These are phyloP conservation scores for Ettlia oleoabundans DNA, from an alignment of 139 green algal species.

Conservation along the genomic window DNA sequence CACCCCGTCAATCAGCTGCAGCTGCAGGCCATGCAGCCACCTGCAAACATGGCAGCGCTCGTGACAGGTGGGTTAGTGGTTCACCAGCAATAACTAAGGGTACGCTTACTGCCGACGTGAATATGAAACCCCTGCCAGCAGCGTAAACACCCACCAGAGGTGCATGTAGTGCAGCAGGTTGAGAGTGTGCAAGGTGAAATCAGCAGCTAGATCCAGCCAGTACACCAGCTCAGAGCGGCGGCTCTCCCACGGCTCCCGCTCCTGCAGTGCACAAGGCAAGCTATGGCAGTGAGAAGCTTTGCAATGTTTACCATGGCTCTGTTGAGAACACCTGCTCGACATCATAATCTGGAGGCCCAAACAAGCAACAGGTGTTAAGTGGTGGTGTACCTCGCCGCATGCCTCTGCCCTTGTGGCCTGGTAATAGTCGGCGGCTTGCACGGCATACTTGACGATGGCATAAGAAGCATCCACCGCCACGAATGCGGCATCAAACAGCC, in stretches of 20 bases:
- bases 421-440: conserved; percentile 16
- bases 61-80: background rate
- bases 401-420: background rate
- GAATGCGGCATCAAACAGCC: conserved; percentile 33
- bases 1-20: conserved; percentile 93
- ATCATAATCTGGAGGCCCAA: too few species aligned
- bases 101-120: too few species aligned
- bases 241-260: conserved; percentile 79
- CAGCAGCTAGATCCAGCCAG: conserved; percentile 93
- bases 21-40: conserved; percentile 90
- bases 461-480: conserved; percentile 33
- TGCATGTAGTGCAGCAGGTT: conserved; percentile 91
- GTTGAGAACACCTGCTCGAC: too few species aligned
- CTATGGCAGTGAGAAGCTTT: too few species aligned
- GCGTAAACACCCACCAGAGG: too few species aligned
- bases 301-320: too few species aligned
- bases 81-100: too few species aligned
- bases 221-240: conserved; percentile 81
- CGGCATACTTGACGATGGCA: conserved; percentile 20
- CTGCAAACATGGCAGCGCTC: too few species aligned
- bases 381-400: conserved; percentile 2
- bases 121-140: too few species aligned
- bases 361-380: background rate
- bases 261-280: background rate
- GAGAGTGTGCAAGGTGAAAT: conserved; percentile 81